Conservation (phyloP, 352 stramenopile species). For the Phytophthora meadii region DNA sequence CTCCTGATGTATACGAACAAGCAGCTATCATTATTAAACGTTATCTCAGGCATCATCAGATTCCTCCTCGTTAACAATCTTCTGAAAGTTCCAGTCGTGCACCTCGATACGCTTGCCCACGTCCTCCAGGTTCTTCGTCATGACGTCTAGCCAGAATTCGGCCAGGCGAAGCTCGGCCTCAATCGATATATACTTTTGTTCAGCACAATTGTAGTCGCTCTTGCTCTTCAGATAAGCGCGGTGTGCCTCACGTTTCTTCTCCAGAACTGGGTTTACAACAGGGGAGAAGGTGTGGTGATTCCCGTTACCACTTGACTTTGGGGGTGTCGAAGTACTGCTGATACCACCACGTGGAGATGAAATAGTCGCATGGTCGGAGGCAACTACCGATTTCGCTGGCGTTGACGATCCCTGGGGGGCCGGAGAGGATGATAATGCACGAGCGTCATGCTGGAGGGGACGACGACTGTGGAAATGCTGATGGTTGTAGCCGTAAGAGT, state of each 20-base stretch:
- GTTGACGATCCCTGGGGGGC: slow-evolving; percentile 12
- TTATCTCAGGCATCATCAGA: slow-evolving; percentile 23
- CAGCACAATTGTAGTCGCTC: slow-evolving; percentile 62
- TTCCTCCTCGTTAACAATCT: slow-evolving; percentile 48
- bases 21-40: slow-evolving; percentile 43
- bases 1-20: slow-evolving; percentile 44
- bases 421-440: slow-evolving; percentile 20
- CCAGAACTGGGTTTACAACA: slow-evolving; percentile 42
- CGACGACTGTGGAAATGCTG: slow-evolving; percentile 14
- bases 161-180: slow-evolving; percentile 66
- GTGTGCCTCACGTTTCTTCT: slow-evolving; percentile 49
- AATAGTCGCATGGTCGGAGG: slow-evolving; percentile 16
- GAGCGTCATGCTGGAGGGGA: slow-evolving; percentile 15
- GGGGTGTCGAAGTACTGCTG: slow-evolving; percentile 15
- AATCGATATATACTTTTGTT: slow-evolving; percentile 61
- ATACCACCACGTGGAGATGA: slow-evolving; percentile 23
- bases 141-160: slow-evolving; percentile 71
- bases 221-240: slow-evolving; percentile 60
- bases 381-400: slow-evolving; percentile 15
- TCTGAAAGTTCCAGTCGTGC: slow-evolving; percentile 84
- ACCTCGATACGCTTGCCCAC: slow-evolving; percentile 79
- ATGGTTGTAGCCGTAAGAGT: slow-evolving; percentile 19
- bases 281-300: slow-evolving; percentile 14
- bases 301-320: slow-evolving; percentile 8
- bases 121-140: slow-evolving; percentile 72